These are phyloP conservation scores for Saccharum hybrid DNA, from an alignment of 202 grass and related monocot species.

Conservation along the genomic window DNA sequence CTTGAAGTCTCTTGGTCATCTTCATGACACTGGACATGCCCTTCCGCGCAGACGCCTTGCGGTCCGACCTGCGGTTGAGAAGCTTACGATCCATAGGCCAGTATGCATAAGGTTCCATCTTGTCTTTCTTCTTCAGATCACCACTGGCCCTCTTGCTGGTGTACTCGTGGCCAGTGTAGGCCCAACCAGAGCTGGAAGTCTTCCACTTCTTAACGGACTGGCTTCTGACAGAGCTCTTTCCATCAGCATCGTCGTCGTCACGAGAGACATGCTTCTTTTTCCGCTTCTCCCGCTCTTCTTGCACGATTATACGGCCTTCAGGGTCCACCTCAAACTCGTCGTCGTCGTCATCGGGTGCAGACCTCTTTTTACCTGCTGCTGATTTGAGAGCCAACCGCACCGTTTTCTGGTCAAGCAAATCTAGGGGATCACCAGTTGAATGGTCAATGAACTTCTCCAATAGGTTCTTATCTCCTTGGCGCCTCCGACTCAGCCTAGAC, in stretches of 20 bases:
- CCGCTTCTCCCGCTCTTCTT: conserved; percentile 51
- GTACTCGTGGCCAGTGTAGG: conserved; percentile 86
- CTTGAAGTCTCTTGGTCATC: conserved; percentile 76
- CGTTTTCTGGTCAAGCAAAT: conserved; percentile 81
- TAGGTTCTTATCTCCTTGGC: conserved; percentile 59
- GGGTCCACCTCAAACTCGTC: conserved; percentile 74
- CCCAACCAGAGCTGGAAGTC: conserved; percentile 68
- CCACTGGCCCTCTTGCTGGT: conserved; percentile 80
- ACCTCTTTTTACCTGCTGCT: conserved; percentile 58
- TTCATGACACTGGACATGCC: conserved; percentile 91
- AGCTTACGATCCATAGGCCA: conserved; percentile 89
- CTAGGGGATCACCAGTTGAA: conserved; percentile 68
- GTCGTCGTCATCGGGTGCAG: conserved; percentile 35
- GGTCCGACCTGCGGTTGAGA: conserved; percentile 76
- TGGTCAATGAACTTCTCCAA: conserved; percentile 70
- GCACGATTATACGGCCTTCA: conserved; percentile 85
- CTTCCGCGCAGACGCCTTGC: conserved; percentile 75
- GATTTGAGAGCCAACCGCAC: conserved; percentile 73
- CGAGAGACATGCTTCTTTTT: conserved; percentile 55
- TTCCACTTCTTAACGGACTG: conserved; percentile 67
- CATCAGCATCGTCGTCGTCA: conserved; percentile 54
- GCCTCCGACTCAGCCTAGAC: conserved; percentile 59
- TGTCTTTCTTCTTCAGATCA: conserved; percentile 86
- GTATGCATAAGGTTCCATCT: conserved; percentile 93
- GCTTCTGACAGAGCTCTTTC: conserved; percentile 49